Conservation (phyloP, 768 basidiomycete species). For the Paxillus rubicundulus region DNA sequence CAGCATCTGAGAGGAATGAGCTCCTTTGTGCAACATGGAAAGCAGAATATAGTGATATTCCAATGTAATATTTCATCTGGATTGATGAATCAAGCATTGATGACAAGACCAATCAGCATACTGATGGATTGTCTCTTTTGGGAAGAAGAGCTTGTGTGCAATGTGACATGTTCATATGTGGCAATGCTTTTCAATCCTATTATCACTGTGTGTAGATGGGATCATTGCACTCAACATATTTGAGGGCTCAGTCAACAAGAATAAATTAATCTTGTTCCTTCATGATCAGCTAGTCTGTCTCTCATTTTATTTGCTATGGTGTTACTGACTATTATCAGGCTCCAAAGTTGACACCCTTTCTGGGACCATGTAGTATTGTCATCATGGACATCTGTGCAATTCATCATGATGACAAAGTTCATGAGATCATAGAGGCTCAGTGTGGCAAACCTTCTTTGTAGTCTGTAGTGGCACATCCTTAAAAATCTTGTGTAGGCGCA, state of each 20-base stretch:
- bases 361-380: constrained; percentile 34
- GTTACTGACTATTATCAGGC: constrained; percentile 10
- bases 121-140: background rate
- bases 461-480: background rate
- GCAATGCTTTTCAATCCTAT: background rate
- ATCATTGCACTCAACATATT: background rate
- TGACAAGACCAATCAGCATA: background rate
- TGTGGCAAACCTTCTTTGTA: background rate
- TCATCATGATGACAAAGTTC: constrained; percentile 38
- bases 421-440: constrained; percentile 27
- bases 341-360: constrained; percentile 34
- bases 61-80: background rate
- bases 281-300: background rate
- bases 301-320: background rate
- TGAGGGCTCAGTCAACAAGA: background rate
- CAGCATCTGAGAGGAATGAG: too few species aligned
- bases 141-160: background rate
- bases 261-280: background rate
- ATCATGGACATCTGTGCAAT: constrained; percentile 41
- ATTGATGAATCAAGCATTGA: background rate
- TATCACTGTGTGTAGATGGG: background rate
- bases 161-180: background rate
- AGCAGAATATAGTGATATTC: background rate
- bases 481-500: constrained; percentile 13
- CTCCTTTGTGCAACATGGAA: too few species aligned